Evolutionary conservation across 495 filamentous ascomycete genomes (phyloP).

Genomic region (Tetracladium marchalianum): DNA sequence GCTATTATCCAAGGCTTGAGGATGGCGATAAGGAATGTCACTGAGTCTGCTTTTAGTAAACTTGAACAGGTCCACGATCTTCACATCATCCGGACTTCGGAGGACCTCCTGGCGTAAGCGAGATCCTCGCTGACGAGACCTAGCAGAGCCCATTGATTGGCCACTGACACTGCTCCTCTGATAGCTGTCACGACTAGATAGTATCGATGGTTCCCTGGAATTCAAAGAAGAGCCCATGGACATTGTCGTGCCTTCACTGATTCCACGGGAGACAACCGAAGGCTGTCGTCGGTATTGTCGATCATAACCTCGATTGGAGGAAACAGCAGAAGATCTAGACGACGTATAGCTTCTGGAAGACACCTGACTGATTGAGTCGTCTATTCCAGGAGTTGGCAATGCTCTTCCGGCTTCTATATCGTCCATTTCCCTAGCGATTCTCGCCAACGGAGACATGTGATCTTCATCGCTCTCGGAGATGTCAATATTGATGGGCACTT

Average conservation of each 20-base stretch:
- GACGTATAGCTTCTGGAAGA: slow-evolving; percentile 56
- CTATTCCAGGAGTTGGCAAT: slow-evolving; percentile 37
- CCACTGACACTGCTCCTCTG: slow-evolving; percentile 45
- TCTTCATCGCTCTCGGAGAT: slow-evolving; percentile 58
- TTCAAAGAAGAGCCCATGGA: slow-evolving; percentile 49
- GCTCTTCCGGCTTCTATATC: slow-evolving; percentile 41
- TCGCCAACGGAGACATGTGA: slow-evolving; percentile 53
- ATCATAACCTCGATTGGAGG: slow-evolving; percentile 21
- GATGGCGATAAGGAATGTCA: slow-evolving; percentile 68
- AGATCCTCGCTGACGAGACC: slow-evolving; percentile 54
- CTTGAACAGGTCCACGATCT: slow-evolving; percentile 58
- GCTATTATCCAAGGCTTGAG: slow-evolving; percentile 48
- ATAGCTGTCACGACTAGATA: slow-evolving; percentile 42
- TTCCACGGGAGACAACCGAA: slow-evolving; percentile 37
- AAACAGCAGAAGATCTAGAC: slow-evolving; percentile 40
- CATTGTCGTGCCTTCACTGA: slow-evolving; percentile 51
- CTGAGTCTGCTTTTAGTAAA: slow-evolving; percentile 60
- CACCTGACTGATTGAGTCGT: slow-evolving; percentile 47
- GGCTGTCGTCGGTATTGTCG: slow-evolving; percentile 29
- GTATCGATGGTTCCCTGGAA: slow-evolving; percentile 27
- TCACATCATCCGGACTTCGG: slow-evolving; percentile 46
- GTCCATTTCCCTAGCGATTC: slow-evolving; percentile 51
- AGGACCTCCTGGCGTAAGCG: slow-evolving; percentile 76
- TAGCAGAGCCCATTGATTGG: slow-evolving; percentile 55
- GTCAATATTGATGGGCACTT: slow-evolving; percentile 43